These are phyloP conservation scores for Themeda triandra DNA, from an alignment of 176 grass and related monocot species.

Conservation along the genomic window DNA sequence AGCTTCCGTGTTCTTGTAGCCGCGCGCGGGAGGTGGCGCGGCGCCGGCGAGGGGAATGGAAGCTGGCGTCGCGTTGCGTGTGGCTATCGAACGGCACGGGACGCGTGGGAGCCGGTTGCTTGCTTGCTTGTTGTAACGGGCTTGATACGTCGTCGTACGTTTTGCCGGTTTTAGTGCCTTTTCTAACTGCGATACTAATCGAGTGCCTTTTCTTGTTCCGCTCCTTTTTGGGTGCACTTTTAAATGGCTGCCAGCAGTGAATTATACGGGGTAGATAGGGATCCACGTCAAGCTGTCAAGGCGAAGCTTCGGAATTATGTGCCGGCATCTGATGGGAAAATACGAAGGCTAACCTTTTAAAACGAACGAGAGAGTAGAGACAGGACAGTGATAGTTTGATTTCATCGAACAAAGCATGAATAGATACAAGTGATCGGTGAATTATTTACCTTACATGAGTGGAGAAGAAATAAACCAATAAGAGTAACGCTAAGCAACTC, in stretches of 20 bases:
- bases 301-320: not conserved
- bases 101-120: slow-evolving; percentile 29
- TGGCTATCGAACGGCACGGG: not conserved
- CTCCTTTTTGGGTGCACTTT: slow-evolving; percentile 4
- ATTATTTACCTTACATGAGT: too few relatives aligned
- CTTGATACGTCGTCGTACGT: slow-evolving; percentile 43
- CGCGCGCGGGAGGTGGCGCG: not conserved
- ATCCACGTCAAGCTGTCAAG: not conserved
- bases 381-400: too few relatives aligned
- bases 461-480: too few relatives aligned
- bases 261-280: not conserved
- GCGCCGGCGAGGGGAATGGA: not conserved
- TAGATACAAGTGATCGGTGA: too few relatives aligned
- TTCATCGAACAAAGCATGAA: too few relatives aligned
- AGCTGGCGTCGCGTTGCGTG: not conserved
- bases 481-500: too few relatives aligned
- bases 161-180: slow-evolving; percentile 6
- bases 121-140: not conserved
- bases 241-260: not conserved
- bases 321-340: not conserved
- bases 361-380: too few relatives aligned
- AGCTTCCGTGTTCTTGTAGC: slow-evolving; percentile 6
- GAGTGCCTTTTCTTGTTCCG: not conserved
- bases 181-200: not conserved
- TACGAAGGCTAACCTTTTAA: not conserved